Evolutionary conservation across 768 basidiomycete genomes (phyloP).

Genomic region (Sutorius australiensis): DNA sequence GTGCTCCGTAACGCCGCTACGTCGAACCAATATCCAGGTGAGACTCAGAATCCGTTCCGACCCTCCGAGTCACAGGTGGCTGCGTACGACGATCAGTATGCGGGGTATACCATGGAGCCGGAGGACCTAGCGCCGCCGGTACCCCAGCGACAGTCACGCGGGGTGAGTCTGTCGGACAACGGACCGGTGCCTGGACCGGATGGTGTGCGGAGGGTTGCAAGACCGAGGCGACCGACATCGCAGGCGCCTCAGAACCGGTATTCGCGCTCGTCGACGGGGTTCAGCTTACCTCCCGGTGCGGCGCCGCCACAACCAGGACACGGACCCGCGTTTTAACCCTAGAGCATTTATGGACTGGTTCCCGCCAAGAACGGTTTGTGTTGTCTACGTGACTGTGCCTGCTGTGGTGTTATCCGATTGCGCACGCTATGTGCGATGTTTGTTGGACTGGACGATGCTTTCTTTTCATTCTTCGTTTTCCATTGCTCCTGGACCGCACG

Average conservation of each 20-base stretch:
- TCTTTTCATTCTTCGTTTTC: background rate
- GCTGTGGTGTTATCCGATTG: conserved; percentile 1
- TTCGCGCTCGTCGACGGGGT: conserved; percentile 54
- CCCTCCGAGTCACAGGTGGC: conserved; percentile 40
- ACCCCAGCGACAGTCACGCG: conserved; percentile 39
- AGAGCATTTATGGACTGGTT: background rate
- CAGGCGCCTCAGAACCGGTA: conserved; percentile 67
- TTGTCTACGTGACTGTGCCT: background rate
- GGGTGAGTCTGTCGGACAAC: conserved; percentile 75
- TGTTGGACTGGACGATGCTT: conserved; percentile 8
- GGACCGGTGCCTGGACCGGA: conserved; percentile 80
- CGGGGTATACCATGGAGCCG: conserved; percentile 32
- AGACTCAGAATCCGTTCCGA: conserved; percentile 58
- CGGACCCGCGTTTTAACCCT: conserved; percentile 12
- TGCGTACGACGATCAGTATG: conserved; percentile 37
- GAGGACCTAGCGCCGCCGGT: conserved; percentile 32
- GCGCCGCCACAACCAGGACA: conserved; percentile 52
- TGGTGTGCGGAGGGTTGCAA: conserved; percentile 75
- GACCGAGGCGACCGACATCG: conserved; percentile 61
- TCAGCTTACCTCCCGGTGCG: conserved; percentile 69
- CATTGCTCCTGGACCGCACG: background rate
- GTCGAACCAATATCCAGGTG: conserved; percentile 40
- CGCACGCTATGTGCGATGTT: conserved; percentile 4
- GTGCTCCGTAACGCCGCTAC: conserved; percentile 39
- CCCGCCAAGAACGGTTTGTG: conserved; percentile 4